Evolutionary conservation across 2,329 filamentous ascomycete species (phyloP).

Genomic region (Pestalotiopsis sp.): DNA sequence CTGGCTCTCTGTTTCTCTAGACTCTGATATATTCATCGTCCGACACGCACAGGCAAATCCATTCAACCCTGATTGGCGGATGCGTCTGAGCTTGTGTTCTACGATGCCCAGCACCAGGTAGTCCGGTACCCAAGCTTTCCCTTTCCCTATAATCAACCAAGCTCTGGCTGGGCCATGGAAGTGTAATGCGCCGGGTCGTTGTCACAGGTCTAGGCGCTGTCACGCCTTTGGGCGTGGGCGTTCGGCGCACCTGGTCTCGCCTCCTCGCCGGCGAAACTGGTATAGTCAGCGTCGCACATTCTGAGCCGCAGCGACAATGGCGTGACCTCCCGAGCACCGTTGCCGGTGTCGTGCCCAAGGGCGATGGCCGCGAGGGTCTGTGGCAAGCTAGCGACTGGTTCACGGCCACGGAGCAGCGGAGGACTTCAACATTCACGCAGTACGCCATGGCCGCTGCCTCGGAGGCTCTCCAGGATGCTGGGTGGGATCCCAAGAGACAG

Average conservation of each 20-base stretch:
- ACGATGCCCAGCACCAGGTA: background rate
- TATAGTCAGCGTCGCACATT: constrained; percentile 71
- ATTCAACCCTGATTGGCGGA: background rate
- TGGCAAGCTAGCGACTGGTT: constrained; percentile 61
- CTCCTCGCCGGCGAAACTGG: constrained; percentile 81
- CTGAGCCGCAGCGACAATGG: constrained; percentile 62
- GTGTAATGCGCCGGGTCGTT: constrained; percentile 71
- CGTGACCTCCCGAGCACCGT: constrained; percentile 79
- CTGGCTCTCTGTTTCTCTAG: background rate
- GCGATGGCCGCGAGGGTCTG: constrained; percentile 39
- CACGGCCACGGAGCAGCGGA: constrained; percentile 59
- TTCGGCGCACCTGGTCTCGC: constrained; percentile 77
- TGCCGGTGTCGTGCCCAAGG: constrained; percentile 77
- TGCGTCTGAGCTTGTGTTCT: background rate
- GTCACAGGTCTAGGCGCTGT: constrained; percentile 83
- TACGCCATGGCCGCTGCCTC: constrained; percentile 86
- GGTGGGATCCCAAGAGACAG: constrained; percentile 66
- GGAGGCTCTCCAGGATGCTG: constrained; percentile 83
- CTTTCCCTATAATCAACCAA: background rate
- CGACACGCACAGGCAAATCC: background rate
- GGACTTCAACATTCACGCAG: constrained; percentile 90
- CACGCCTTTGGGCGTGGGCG: constrained; percentile 81
- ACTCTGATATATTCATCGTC: background rate
- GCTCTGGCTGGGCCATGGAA: constrained; percentile 33
- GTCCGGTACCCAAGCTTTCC: background rate